Conservation (phyloP, 2,329 filamentous ascomycete genomes). For the Dothideomycetes sp. region DNA sequence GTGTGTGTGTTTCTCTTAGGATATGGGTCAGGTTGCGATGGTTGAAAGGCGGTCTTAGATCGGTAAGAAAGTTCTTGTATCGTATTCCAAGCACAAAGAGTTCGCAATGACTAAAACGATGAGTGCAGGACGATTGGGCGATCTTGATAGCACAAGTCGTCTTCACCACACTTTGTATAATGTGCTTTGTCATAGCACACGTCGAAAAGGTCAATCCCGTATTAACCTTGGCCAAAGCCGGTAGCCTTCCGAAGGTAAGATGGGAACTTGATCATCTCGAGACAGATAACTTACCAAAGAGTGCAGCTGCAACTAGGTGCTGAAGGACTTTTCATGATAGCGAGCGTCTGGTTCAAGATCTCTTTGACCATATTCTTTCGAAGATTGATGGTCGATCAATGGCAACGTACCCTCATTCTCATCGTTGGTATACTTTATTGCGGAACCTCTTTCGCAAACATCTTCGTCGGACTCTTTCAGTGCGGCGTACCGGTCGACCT, state of each 20-base stretch:
- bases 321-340: background rate
- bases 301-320: background rate
- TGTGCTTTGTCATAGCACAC: background rate
- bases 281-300: background rate
- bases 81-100: background rate
- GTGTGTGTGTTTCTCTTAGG: background rate
- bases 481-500: background rate
- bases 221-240: background rate
- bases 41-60: background rate
- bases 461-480: background rate
- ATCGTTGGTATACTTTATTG: background rate
- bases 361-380: slow-evolving; percentile 2
- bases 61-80: background rate
- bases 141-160: background rate
- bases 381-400: background rate
- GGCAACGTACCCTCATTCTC: background rate
- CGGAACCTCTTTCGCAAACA: background rate
- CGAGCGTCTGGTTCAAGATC: slow-evolving; percentile 1
- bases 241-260: background rate
- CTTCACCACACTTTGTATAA: background rate
- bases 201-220: background rate
- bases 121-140: background rate
- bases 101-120: background rate
- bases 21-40: background rate
- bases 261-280: background rate